Percentiles rank a stretch among this genome's conserved stretches.
phyloP scores from a whole-genome alignment of 208 protist genomes.

The Tritrichomonas musculus region DNA sequence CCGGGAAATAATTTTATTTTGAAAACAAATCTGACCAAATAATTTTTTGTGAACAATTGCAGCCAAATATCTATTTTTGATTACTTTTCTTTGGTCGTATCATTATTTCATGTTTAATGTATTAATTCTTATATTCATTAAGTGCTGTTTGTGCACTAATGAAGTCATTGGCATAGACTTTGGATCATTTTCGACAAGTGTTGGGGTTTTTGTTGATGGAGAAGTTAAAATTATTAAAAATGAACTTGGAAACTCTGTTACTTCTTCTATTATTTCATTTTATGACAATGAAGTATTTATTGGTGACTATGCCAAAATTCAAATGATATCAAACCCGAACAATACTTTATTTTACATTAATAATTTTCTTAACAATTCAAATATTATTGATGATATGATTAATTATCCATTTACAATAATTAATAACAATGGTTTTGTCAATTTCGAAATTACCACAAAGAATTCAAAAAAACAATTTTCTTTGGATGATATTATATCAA shows the following conservation, averaged over 20 bases:
- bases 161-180: conserved; percentile 37
- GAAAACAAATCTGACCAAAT: too few relatives aligned
- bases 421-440: conserved; percentile 68
- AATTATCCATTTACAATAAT: conserved; percentile 84
- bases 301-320: conserved; percentile 82
- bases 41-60: too few relatives aligned
- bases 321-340: conserved; percentile 61
- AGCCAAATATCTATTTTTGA: too few relatives aligned
- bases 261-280: conserved; percentile 97
- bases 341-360: conserved; percentile 83
- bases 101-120: too few relatives aligned
- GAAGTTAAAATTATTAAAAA: conserved; percentile 92
- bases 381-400: conserved; percentile 76
- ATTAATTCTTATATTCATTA: too few relatives aligned
- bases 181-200: conserved; percentile 1
- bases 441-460: conserved; percentile 61
- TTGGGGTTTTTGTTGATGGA: conserved; percentile 45
- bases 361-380: conserved; percentile 74
- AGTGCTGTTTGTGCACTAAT: too few relatives aligned
- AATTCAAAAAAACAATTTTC: conserved; percentile 50
- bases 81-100: too few relatives aligned
- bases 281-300: conserved; percentile 59
- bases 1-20: too few relatives aligned
- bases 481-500: conserved; percentile 91
- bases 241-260: conserved; percentile 94